A percentile compares a stretch with the other conserved stretches of the same genome.
Evolutionary conservation across 495 filamentous ascomycete genomes (phyloP).

Genomic region (Penicillium verhagenii): DNA sequence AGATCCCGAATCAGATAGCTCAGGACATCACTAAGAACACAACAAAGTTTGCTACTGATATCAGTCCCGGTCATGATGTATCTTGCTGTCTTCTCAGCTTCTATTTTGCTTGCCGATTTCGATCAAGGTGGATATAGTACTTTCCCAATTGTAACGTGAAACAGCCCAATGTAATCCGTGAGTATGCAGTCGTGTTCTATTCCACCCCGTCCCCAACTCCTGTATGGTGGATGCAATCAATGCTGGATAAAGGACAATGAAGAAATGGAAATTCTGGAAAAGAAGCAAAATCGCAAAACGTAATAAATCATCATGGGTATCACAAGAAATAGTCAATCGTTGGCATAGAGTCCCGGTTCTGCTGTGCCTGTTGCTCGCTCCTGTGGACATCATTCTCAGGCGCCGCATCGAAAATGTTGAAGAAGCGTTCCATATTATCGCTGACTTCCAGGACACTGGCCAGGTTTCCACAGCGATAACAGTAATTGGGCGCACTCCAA

Average conservation of each 20-base stretch:
- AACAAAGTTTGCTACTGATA: no score
- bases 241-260: conserved; percentile 14
- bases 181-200: conserved; percentile 22
- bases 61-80: no score
- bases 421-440: conserved; percentile 84
- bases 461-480: conserved; percentile 94
- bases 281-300: conserved; percentile 9
- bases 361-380: conserved; percentile 61
- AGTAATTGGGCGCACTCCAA: conserved; percentile 97
- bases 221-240: conserved; percentile 24
- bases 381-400: conserved; percentile 93
- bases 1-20: no score
- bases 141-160: not conserved
- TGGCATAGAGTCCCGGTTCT: conserved; percentile 58
- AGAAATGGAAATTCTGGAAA: conserved; percentile 9
- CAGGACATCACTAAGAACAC: no score
- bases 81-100: not conserved
- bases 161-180: conserved; percentile 20
- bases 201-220: conserved; percentile 31
- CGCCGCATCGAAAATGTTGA: conserved; percentile 96
- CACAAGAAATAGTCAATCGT: conserved; percentile 75
- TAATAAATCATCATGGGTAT: conserved; percentile 39
- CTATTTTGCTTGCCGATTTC: not conserved
- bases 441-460: conserved; percentile 95
- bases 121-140: not conserved